Percentiles rank a stretch among this genome's conserved stretches.
phyloP scores from a whole-genome alignment of 2,329 filamentous ascomycete species.

The Fusarium anguioides region DNA sequence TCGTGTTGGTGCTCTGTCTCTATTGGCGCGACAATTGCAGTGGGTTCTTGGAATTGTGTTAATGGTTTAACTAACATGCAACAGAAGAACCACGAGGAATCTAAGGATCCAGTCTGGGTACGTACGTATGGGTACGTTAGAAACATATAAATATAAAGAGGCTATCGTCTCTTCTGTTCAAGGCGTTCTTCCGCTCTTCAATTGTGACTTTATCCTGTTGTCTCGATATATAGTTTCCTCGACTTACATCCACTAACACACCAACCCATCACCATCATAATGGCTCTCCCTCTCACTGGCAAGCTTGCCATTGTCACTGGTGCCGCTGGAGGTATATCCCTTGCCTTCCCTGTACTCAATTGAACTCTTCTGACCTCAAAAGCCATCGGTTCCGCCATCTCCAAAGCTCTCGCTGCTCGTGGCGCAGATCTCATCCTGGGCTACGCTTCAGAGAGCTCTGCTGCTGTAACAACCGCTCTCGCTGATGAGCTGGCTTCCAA shows the following conservation, averaged over 20 bases:
- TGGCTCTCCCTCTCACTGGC: conserved; percentile 68
- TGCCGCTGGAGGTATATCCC: conserved; percentile 74
- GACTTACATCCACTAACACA: neutral
- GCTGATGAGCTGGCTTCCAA: conserved; percentile 45
- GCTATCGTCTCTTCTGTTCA: neutral
- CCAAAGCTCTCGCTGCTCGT: conserved; percentile 42
- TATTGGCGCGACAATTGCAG: conserved; percentile 43
- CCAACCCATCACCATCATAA: conserved; percentile 30
- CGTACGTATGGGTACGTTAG: neutral
- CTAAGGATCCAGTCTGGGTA: neutral
- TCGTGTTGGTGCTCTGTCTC: conserved; percentile 10
- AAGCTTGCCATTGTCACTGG: conserved; percentile 85
- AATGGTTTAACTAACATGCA: conserved; percentile 6
- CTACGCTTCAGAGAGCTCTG: conserved; percentile 39
- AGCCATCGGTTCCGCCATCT: conserved; percentile 43
- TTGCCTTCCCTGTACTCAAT: neutral
- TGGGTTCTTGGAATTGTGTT: conserved; percentile 4
- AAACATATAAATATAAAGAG: conserved; percentile 17
- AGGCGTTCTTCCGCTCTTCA: neutral
- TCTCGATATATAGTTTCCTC: conserved; percentile 7
- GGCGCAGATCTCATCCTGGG: conserved; percentile 45
- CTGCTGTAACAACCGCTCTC: conserved; percentile 34
- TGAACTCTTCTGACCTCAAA: conserved; percentile 2
- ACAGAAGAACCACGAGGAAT: conserved; percentile 6
- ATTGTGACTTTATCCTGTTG: neutral